A percentile compares a stretch with the other conserved stretches of the same genome.
Evolutionary conservation across 805 yeast genomes (phyloP).

Genomic region (Helenozyma baotianmanensis): DNA sequence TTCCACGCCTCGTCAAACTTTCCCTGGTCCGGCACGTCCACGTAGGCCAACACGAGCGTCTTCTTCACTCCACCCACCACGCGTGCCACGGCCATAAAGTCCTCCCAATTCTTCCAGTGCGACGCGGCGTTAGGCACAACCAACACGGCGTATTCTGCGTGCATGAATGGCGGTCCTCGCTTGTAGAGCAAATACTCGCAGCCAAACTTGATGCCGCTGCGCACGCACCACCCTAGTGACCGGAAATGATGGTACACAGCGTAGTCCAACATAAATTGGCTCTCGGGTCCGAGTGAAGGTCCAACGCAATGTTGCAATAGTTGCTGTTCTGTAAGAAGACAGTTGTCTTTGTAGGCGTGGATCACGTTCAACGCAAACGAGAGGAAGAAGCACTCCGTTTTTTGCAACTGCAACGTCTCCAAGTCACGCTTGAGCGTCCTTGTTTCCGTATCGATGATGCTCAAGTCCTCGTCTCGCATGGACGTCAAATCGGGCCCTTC

Average conservation of each 20-base stretch:
- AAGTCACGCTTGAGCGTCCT: conserved; percentile 15
- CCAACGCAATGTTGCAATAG: conserved; percentile 4
- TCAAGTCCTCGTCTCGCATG: conserved; percentile 12
- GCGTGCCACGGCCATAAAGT: conserved; percentile 60
- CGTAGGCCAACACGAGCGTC: conserved; percentile 63
- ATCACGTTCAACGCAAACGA: conserved; percentile 51
- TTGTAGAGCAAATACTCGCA: conserved; percentile 78
- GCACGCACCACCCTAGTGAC: conserved; percentile 90
- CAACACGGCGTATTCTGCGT: conserved; percentile 78
- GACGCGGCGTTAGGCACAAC: conserved; percentile 39
- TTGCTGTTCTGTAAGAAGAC: neutral
- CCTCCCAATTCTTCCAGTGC: conserved; percentile 50
- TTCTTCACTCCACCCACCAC: conserved; percentile 87
- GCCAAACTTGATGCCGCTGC: conserved; percentile 90
- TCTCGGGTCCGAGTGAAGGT: conserved; percentile 2
- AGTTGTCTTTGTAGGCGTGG: conserved; percentile 19
- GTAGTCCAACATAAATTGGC: conserved; percentile 49
- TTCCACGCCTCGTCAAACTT: conserved; percentile 21
- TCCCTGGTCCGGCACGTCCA: conserved; percentile 47
- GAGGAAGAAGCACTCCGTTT: conserved; percentile 72
- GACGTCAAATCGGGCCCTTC: neutral
- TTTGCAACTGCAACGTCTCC: conserved; percentile 64
- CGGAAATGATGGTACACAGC: conserved; percentile 82
- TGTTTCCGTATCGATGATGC: conserved; percentile 16
- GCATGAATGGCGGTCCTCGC: conserved; percentile 93